Base-by-base conservation (phyloP, 176 grass and related monocot species). In the Aegilops longissima region DNA sequence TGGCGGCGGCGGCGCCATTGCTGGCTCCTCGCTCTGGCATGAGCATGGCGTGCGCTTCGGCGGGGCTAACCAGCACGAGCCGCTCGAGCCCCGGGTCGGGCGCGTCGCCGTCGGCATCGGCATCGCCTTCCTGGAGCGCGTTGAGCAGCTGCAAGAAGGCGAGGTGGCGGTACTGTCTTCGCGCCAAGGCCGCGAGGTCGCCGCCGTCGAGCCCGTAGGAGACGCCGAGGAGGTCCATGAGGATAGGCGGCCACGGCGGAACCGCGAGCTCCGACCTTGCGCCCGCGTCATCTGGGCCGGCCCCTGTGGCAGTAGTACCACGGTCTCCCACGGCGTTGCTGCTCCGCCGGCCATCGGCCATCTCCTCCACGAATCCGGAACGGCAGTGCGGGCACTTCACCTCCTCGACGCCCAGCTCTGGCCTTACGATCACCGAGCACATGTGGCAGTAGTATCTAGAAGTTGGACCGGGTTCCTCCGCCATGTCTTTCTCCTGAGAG, bases 321-420 rank as follows among this genome's bases (percentile, higher is more conserved):
- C 68, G 52, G 62, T 24, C 67, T 33, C 76, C 33, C 52, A 58
- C 36, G 62, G 16, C 18, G 82, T 2, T 62, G 44, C 85, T 34
- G 78, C 59, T 27, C 44, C 29, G 76, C 83, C 33, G n/a, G 17
- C 56, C 82, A 33, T 78, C 54, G 79, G 77, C 84, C 88, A 95
- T 92, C 81, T 95, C 89, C 68, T 98, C 96, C 51, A 98, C 87
- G 77, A 98, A 98, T 51, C 96, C 93, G 56, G 80, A 87, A 80
- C 89, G 82, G 84, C 96, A 98, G 74, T 74, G 87, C 61, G 93
- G 96, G 93, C 96, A 98, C 89, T 93, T 85, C 21, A 98, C 88
- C 21, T 92, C 89, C 35, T 71, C 81, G 33, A 80, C 71, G 58
- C 79, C 88, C 88, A 89, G 71, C 80, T 92, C 70, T 2, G 96